Conservation (phyloP, 148 eudicot species). For the Arctostaphylos glauca region DNA sequence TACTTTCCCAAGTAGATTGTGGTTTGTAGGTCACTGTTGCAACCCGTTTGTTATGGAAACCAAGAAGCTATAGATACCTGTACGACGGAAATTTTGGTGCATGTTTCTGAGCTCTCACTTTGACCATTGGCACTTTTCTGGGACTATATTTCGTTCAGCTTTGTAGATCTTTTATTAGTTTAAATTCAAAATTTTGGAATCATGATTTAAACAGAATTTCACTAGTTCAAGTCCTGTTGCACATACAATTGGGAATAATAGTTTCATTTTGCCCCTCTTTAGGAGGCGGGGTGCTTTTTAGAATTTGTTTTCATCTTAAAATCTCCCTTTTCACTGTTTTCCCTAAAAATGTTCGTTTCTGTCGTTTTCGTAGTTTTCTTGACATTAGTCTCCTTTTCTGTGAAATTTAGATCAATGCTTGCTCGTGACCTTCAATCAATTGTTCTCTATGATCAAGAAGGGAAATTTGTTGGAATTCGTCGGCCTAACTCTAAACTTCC, state of each 20-base stretch:
- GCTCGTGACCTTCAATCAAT: slow-evolving; percentile 94
- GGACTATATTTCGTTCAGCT: neutral
- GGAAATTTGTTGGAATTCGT: slow-evolving; percentile 87
- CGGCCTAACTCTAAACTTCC: slow-evolving; percentile 91
- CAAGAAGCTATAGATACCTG: neutral
- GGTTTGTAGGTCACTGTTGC: neutral
- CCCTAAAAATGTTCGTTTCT: neutral
- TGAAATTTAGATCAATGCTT: slow-evolving; percentile 78
- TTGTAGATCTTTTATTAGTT: neutral
- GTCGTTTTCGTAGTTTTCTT: neutral
- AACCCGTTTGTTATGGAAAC: no score
- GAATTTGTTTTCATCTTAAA: neutral
- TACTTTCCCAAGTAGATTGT: neutral
- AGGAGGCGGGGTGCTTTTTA: neutral
- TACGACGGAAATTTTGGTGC: neutral
- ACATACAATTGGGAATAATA: neutral
- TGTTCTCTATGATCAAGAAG: slow-evolving; percentile 87
- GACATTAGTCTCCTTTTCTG: neutral
- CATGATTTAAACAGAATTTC: neutral
- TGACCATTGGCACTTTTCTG: neutral
- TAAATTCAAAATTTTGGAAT: no score
- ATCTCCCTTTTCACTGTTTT: neutral
- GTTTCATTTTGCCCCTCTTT: neutral
- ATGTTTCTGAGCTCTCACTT: neutral
- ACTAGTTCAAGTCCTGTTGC: neutral